Base-by-base conservation (phyloP, 2,329 filamentous ascomycete genomes). In the Fusarium sp. region DNA sequence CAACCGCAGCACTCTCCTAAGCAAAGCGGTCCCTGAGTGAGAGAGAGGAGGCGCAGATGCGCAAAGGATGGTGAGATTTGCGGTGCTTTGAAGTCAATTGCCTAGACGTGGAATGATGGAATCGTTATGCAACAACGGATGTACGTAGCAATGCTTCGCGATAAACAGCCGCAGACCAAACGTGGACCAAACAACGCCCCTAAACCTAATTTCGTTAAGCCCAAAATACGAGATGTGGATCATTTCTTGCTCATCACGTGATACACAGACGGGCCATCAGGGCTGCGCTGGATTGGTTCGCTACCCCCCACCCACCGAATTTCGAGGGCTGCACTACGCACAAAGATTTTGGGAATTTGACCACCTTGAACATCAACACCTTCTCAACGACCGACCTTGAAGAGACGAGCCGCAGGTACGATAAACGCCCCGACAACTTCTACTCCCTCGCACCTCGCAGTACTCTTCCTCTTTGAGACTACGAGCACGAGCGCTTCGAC, bases 381-480 rank as follows among this genome's bases (percentile, higher is more conserved):
- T 77, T 74, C 72, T 76, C 76, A 79, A 77, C 77, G 78, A 76
- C 78, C 78, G 74, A 78, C 74, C 73, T 76, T 76, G 74, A 78
- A 77, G 76, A 79, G 77, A 79, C 79, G 79, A 81, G 76, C 76
- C 77, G 78, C 78, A 81, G 80, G 80, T 81, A 81, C 78, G 80
- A 79, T 56, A 42, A 57, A 65, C 42, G 61, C 68, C 64, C 68
- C 69, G 66, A 72, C 68, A 61, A 70, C 47, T 63, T 63, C 66
- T 65, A 59, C 59, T 69, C 60, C 57, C 66, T 66, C 63, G 63
- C 57, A 68, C 57, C 66, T 66, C 63, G 63, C 57, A 68, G 62
- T 59, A 35, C 39, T 57, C 57, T 65, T 54, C 59, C 31, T 35
- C 33, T 50, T 35, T 60, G 65, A 70, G 65, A 69, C 50, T 52